phyloP scores from a whole-genome alignment of 225 moss, liverwort and hornwort genomes.

The Pseudoscleropodium purum region DNA sequence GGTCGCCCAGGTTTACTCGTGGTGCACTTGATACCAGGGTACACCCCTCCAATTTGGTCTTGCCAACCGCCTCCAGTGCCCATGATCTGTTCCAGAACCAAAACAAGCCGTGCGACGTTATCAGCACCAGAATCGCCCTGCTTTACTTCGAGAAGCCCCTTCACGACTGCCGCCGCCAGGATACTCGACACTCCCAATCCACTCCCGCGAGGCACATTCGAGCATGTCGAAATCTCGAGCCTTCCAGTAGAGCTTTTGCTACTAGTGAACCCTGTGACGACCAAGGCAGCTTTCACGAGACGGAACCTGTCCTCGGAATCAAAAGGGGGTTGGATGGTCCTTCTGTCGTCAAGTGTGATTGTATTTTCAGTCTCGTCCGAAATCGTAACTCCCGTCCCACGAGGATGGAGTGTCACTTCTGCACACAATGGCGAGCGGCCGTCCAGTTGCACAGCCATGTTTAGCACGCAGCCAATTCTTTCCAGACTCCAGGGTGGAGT shows the following conservation, averaged over 20 bases:
- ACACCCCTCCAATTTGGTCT: slow-evolving; percentile 68
- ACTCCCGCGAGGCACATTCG: slow-evolving; percentile 67
- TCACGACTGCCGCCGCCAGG: slow-evolving; percentile 68
- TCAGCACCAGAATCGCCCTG: slow-evolving; percentile 11
- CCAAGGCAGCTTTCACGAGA: slow-evolving; percentile 61
- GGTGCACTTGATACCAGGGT: slow-evolving; percentile 66
- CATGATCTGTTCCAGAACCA: slow-evolving; percentile 66
- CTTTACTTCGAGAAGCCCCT: slow-evolving; percentile 41
- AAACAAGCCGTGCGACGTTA: slow-evolving; percentile 39
- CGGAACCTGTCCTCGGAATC: slow-evolving; percentile 49
- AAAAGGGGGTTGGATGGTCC: slow-evolving; percentile 35
- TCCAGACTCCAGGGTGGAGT: slow-evolving; percentile 74
- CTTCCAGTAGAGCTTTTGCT: background rate
- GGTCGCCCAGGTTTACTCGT: slow-evolving; percentile 46
- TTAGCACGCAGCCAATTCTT: slow-evolving; percentile 52
- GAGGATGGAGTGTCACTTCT: slow-evolving; percentile 16
- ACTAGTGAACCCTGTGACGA: slow-evolving; percentile 40
- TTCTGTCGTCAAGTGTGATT: slow-evolving; percentile 8
- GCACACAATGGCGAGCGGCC: slow-evolving; percentile 42
- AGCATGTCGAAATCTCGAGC: slow-evolving; percentile 46
- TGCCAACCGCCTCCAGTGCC: slow-evolving; percentile 87
- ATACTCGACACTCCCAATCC: slow-evolving; percentile 69
- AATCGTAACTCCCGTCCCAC: slow-evolving; percentile 25
- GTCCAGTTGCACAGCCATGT: slow-evolving; percentile 62
- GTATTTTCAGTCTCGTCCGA: slow-evolving; percentile 35